Conservation (phyloP, 345 rosid species). For the Litchi chinensis region DNA sequence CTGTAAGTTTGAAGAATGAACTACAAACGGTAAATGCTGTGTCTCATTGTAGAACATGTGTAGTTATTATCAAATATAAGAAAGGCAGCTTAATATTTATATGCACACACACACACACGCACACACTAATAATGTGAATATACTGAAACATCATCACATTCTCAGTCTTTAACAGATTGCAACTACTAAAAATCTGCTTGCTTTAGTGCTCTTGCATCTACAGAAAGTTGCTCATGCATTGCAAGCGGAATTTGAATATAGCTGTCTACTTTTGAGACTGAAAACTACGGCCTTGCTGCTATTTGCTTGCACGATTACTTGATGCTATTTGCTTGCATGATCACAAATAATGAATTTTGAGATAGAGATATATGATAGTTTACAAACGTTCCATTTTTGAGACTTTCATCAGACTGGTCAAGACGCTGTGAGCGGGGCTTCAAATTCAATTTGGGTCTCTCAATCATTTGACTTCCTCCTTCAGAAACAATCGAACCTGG, state of each 20-base stretch:
- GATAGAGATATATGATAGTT: background rate
- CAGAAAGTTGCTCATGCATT: background rate
- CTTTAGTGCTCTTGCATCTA: background rate
- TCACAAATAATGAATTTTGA: background rate
- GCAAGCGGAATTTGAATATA: background rate
- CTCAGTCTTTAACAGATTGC: background rate
- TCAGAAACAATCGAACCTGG: constrained; percentile 7
- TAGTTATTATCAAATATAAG: background rate
- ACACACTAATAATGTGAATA: background rate
- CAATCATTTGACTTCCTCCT: constrained; percentile 9
- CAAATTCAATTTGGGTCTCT: constrained; percentile 36
- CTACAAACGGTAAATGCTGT: background rate
- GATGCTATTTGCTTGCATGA: background rate
- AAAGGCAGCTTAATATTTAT: background rate
- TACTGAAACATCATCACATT: background rate
- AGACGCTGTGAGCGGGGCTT: constrained; percentile 30
- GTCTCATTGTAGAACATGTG: background rate
- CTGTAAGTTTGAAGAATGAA: background rate
- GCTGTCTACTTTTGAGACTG: background rate
- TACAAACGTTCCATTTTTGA: constrained; percentile 22
- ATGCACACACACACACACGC: too few species aligned
- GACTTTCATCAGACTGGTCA: constrained; percentile 25
- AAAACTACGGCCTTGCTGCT: background rate
- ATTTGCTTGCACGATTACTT: background rate
- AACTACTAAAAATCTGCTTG: background rate